phyloP scores from a whole-genome alignment of 2,329 filamentous ascomycete genomes.

The Curvularia sp. region DNA sequence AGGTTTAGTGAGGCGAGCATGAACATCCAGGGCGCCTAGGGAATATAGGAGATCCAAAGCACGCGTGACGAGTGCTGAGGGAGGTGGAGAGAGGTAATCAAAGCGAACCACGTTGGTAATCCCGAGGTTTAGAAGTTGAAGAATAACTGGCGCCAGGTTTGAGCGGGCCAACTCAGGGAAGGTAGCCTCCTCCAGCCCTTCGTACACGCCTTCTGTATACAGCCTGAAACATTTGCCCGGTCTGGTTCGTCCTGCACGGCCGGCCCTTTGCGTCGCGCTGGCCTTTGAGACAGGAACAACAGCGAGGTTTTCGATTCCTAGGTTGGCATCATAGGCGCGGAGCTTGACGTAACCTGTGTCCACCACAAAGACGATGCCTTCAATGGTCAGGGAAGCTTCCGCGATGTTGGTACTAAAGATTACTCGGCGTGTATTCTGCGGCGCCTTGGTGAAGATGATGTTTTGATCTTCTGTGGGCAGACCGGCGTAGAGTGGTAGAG shows the following conservation, averaged over 20 bases:
- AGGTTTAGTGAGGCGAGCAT: slow-evolving; percentile 87
- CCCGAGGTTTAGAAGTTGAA: slow-evolving; percentile 92
- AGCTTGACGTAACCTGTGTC: slow-evolving; percentile 93
- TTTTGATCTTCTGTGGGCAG: slow-evolving; percentile 91
- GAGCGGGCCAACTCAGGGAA: slow-evolving; percentile 91
- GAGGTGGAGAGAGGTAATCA: slow-evolving; percentile 84
- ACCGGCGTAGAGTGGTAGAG: slow-evolving; percentile 86
- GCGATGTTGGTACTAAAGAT: slow-evolving; percentile 96
- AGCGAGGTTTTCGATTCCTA: slow-evolving; percentile 87
- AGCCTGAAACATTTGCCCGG: slow-evolving; percentile 94
- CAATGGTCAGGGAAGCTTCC: slow-evolving; percentile 92
- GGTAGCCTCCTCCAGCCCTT: slow-evolving; percentile 71
- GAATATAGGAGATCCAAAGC: slow-evolving; percentile 88
- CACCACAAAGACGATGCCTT: slow-evolving; percentile 88
- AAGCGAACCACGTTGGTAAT: slow-evolving; percentile 95
- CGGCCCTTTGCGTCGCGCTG: slow-evolving; percentile 88
- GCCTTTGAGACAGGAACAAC: slow-evolving; percentile 85
- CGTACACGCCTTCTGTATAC: slow-evolving; percentile 79
- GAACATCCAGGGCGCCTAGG: slow-evolving; percentile 83
- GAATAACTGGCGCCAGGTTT: slow-evolving; percentile 83
- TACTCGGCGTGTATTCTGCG: slow-evolving; percentile 84
- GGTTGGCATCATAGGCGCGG: slow-evolving; percentile 80
- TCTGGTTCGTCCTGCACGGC: slow-evolving; percentile 85
- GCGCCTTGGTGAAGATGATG: slow-evolving; percentile 87
- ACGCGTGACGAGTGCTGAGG: slow-evolving; percentile 81